Evolutionary conservation across 2,329 filamentous ascomycete species (phyloP), one percentile per base, ranked within the genome.

Genomic region (Lasiodiplodia sp.): DNA sequence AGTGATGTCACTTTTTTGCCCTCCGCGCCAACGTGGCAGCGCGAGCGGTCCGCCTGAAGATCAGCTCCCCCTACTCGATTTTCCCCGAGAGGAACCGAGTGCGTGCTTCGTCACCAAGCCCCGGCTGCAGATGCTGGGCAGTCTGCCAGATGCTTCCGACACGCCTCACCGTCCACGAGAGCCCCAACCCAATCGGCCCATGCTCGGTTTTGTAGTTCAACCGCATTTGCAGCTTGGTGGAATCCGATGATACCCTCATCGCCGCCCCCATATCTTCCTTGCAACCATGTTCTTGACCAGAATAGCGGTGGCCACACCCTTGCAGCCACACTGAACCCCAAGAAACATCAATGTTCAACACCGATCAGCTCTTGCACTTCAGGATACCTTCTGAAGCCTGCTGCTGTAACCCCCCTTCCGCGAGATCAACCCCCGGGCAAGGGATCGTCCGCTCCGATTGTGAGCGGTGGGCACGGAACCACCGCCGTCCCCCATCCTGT

Each of bases 81-180:
- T 67, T 58, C 53, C 65, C 65, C 52, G 65, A 67, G 58, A 47
- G 65, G 38, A 51, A 67, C 65, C 65, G 65, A 67, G 55, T 56
- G 51, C 52, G 51, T 66, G 49, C 63, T 66, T 52, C 63, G 63
- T 52, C 31, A 56, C 63, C 49, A 66, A 47, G 63, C 63, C 63
- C 63, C 60, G 38, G 60, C 60, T 64, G 12, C 60, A 31, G 44
- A n/a, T 64, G 60, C 60, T 52, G 44, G 31, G 3, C 58, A 28
- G 47, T n/a, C 60, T 64, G 47, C 60, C 31, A 38, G 60, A 40
- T 21, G 44, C 60, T 23, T 25, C 44, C 40, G n/a, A 47, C 44
- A 34, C 44, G 47, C 60, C 60, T 52, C 47, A 21, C 58, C 12
- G 58, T 14, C 40, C 58, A 63, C 23, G 40, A 63, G 34, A 37